These are phyloP conservation scores for Pestalotiopsis sp. DNA, from an alignment of 2,329 filamentous ascomycete species.

Conservation along the genomic window DNA sequence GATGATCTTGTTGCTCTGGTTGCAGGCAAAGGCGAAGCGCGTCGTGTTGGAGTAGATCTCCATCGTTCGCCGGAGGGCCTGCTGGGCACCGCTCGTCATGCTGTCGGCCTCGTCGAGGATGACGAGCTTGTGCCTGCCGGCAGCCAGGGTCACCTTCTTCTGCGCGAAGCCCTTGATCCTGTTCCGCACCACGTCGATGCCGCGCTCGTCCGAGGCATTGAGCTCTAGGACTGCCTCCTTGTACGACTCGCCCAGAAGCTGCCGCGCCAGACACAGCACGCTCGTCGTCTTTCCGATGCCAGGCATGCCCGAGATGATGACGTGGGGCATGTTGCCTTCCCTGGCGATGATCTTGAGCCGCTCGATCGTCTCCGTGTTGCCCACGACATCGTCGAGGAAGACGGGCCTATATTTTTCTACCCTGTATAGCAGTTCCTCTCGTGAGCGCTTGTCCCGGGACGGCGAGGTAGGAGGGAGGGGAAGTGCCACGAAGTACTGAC, in stretches of 20 bases:
- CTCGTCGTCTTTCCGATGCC: conserved; percentile 99
- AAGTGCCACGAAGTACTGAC: conserved; percentile 46
- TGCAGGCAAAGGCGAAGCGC: conserved; percentile 96
- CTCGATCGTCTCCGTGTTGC: conserved; percentile 97
- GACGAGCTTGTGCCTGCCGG: conserved; percentile 91
- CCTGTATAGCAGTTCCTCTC: conserved; percentile 52
- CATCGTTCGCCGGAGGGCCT: conserved; percentile 94
- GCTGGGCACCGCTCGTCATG: conserved; percentile 96
- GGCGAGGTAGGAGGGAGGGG: not conserved
- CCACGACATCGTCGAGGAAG: conserved; percentile 94
- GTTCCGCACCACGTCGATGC: conserved; percentile 96
- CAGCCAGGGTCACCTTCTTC: conserved; percentile 94
- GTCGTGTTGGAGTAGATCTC: conserved; percentile 98
- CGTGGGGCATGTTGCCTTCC: conserved; percentile 98
- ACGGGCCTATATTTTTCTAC: conserved; percentile 97
- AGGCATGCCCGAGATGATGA: conserved; percentile 99
- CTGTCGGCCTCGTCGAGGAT: conserved; percentile 98
- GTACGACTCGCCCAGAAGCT: conserved; percentile 89
- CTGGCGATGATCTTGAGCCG: conserved; percentile 97
- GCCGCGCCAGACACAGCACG: conserved; percentile 87
- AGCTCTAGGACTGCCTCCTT: conserved; percentile 97
- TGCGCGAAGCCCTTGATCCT: conserved; percentile 98
- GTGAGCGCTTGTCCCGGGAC: not conserved
- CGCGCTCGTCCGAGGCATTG: conserved; percentile 94
- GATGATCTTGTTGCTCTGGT: conserved; percentile 99